Base-by-base conservation (phyloP, 2,329 filamentous ascomycete genomes). In the Diaporthe sp. region DNA sequence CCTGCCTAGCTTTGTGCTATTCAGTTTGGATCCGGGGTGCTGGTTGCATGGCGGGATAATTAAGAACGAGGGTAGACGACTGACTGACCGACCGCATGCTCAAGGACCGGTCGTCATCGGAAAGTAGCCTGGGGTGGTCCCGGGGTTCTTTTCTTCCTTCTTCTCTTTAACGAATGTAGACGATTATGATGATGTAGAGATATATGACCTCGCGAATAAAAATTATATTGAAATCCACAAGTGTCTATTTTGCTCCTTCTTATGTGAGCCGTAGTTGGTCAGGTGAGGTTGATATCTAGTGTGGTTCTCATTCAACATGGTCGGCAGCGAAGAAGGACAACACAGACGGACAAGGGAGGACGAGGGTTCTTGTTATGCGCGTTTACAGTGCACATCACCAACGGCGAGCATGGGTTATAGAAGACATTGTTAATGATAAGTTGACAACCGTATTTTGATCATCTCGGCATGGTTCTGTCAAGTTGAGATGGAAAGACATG, bases 111-210 rank as follows among this genome's bases (percentile, higher is more conserved):
- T 39, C 34, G 31, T 53, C 47, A 39, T 37, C 22, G n/a, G 34
- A 28, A 42, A 42, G 31, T 37, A 34, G 49, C 17, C 49, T 10
- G 2, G 49, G 9, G 10, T 39, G 47, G 31, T 53, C 34, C 65
- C n/a, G 13, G 47, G 65, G 31, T 28, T 53, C 47, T 37, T 53
- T 53, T 53, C 65, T 39, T 37, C 12, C 31, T 51, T 39, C 22
- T 68, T 53, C 22, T 53, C 17, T 44, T 70, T 71, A 34, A 70
- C 55, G 67, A 75, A 57, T 28, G 61, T 73, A 61, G 58, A 73
- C 20, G 71, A 65, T 65, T 49, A 55, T 65, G 57, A 73, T 44
- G 71, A 73, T 73, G 71, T 51, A 72, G 34, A 72, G 31, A 47
- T 51, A 72, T 65, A 72, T 72, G 55, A 51, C 47, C 25, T 37